These are phyloP conservation scores for Amanita muscaria DNA, from an alignment of 768 basidiomycete genomes.

Conservation along the genomic window DNA sequence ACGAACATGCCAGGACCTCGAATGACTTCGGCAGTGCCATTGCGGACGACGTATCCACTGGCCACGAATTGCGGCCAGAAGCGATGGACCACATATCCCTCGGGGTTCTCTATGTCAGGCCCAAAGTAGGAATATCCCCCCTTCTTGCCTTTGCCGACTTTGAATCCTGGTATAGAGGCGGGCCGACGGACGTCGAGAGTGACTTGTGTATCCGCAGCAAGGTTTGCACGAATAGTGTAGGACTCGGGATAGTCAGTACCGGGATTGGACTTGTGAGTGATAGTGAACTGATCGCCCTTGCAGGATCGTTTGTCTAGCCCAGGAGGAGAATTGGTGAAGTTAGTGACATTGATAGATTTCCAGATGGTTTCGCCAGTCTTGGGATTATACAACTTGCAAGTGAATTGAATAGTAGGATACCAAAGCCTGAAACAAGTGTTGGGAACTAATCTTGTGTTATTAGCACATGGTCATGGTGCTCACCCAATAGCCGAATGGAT, in stretches of 20 bases:
- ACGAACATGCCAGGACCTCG: conserved; percentile 78
- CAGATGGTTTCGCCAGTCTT: conserved; percentile 65
- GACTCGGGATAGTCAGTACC: conserved; percentile 59
- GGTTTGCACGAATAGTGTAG: conserved; percentile 73
- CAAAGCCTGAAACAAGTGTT: conserved; percentile 50
- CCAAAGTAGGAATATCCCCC: conserved; percentile 92
- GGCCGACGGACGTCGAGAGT: conserved; percentile 67
- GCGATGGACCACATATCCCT: conserved; percentile 82
- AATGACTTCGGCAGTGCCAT: conserved; percentile 49
- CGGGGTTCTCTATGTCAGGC: conserved; percentile 51
- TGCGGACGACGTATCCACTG: conserved; percentile 58
- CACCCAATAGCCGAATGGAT: conserved; percentile 88
- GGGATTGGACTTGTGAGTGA: conserved; percentile 52
- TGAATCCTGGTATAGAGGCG: conserved; percentile 73
- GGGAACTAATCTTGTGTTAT: conserved; percentile 8
- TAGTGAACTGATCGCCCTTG: conserved; percentile 79
- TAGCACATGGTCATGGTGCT: conserved; percentile 19
- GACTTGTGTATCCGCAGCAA: conserved; percentile 73
- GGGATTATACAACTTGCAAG: conserved; percentile 80
- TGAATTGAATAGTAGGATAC: conserved; percentile 93
- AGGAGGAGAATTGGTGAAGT: conserved; percentile 70
- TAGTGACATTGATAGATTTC: conserved; percentile 81
- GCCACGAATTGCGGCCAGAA: conserved; percentile 75
- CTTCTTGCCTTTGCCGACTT: conserved; percentile 78
- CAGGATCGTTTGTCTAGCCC: conserved; percentile 77